A percentile compares a stretch with the other conserved stretches of the same genome.
Conservation (phyloP, 148 eudicot genomes). For the Spergularia bocconei region DNA sequence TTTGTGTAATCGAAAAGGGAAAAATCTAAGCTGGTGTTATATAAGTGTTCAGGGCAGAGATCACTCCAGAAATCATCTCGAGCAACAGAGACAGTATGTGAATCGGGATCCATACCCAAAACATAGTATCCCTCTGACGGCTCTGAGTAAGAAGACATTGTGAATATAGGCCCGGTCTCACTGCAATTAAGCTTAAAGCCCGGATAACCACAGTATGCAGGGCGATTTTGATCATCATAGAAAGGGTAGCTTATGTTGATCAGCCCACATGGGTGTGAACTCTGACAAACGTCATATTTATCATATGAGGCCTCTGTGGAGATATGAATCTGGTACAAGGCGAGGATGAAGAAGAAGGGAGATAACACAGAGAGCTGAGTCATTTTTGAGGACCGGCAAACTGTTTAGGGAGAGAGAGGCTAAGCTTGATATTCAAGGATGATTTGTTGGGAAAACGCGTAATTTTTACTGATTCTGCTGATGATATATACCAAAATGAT, state of each 20-base stretch:
- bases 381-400: constrained; percentile 16
- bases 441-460: neutral
- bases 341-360: constrained; percentile 1
- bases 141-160: neutral
- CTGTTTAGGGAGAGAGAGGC: neutral
- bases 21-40: constrained; percentile 32
- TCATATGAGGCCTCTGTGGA: constrained; percentile 11
- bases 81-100: constrained; percentile 4
- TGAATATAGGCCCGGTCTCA: constrained; percentile 9
- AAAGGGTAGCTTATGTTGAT: constrained; percentile 55
- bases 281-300: constrained; percentile 31
- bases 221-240: constrained; percentile 34
- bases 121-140: constrained; percentile 24
- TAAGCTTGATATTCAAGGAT: neutral
- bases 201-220: constrained; percentile 49
- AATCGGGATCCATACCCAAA: constrained; percentile 14
- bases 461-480: neutral
- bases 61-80: neutral
- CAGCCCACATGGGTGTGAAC: constrained; percentile 30
- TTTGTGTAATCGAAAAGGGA: constrained; percentile 19
- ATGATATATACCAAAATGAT: neutral
- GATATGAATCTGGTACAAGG: constrained; percentile 5
- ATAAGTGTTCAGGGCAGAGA: constrained; percentile 21
- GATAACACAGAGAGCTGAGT: neutral
- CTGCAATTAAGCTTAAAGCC: constrained; percentile 44